Evolutionary conservation across 257 asterid species (phyloP), one percentile per base, ranked within the genome.

Genomic region (Ocimum tenuiflorum): DNA sequence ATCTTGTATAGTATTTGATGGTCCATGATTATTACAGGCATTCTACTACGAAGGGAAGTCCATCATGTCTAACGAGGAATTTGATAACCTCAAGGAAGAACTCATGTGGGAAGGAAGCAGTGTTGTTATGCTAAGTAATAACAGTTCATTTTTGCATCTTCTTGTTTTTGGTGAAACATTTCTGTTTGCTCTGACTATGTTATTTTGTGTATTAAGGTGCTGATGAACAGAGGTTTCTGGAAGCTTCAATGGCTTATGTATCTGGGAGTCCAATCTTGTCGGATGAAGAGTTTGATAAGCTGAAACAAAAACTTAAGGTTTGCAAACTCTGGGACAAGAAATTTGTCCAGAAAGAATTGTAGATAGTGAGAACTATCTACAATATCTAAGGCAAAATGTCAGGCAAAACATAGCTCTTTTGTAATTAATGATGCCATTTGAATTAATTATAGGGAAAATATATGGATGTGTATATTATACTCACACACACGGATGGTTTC

Each of bases 71-170:
- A 94, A 94, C 63, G 99, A 94, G 68, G 99, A 94, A 63, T 94
- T 94, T 67, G 99, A 94, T 78, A 88, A 86, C 73, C 97, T 94
- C 59, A 90, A 94, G 80, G 99, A 90, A 86, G 99, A 94, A 82
- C 79, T 94, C n/a, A 94, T 88, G 99, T 94, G 99, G 99, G 99
- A 94, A 78, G 99, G 99, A 55, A 94, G 99, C 89, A 94, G 99
- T 18, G 97, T 94, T 49, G 99, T 90, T 22, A 94, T 94, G 99
- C 96, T 94, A 65, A 90, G 99, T 94, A 88, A 75, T 51, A 29
- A 17, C 8, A 7, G 2, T 17, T 51, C 36, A 59, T 38, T 6
- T 36, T 7, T 20, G 23, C 56, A 50, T 15, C 68, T 79, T 73
- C 5, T 14, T 13, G 15, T 12, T 36, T 51, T 36, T 23, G 31